A percentile compares a stretch with the other conserved stretches of the same genome.
Conservation (phyloP, 768 basidiomycete genomes). For the Pleurotus djamor region DNA sequence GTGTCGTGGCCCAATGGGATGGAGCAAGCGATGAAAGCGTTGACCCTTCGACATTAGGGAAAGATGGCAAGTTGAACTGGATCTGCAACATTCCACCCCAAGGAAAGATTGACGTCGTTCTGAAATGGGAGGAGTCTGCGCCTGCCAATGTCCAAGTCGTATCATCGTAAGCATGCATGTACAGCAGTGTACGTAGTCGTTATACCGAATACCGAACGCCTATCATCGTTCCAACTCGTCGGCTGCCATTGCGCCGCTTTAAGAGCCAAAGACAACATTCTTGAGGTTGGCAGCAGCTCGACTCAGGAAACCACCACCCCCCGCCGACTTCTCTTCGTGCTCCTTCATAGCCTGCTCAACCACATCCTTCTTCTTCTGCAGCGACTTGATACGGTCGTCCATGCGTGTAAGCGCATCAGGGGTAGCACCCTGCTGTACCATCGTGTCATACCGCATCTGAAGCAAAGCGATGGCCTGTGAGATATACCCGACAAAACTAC, state of each 20-base stretch:
- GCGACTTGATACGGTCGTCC: conserved; percentile 8
- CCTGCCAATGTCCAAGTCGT: neutral
- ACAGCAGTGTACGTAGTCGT: no score
- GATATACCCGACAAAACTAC: conserved; percentile 12
- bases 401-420: conserved; percentile 6
- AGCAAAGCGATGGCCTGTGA: conserved; percentile 10
- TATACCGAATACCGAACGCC: no score
- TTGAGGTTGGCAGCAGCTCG: no score
- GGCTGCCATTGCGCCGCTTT: no score
- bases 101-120: conserved; percentile 22
- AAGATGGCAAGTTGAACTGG: conserved; percentile 33
- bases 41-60: conserved; percentile 17
- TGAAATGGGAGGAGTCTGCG: conserved; percentile 10
- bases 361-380: conserved; percentile 6
- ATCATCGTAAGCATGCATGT: no score
- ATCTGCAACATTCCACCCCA: conserved; percentile 24
- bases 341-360: conserved; percentile 4
- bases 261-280: no score
- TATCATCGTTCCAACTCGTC: no score
- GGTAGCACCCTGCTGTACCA: conserved; percentile 8
- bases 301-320: no score
- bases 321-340: no score
- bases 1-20: conserved; percentile 35
- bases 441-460: conserved; percentile 8
- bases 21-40: conserved; percentile 25